Conservation (phyloP, 2,329 filamentous ascomycete genomes). For the Penicillium verrucosum region DNA sequence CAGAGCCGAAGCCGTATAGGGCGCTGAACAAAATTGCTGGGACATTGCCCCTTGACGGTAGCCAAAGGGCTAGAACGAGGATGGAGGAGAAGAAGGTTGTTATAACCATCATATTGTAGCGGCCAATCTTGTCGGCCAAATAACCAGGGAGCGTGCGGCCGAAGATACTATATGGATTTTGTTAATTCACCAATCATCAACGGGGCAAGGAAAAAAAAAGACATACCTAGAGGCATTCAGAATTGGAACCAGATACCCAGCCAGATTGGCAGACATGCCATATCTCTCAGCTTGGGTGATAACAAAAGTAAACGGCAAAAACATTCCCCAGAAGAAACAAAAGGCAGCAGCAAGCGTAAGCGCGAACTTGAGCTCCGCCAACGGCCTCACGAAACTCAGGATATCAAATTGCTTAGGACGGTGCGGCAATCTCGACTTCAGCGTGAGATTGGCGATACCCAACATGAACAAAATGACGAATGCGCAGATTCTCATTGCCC, state of each 20-base stretch:
- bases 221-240: slow-evolving; percentile 49
- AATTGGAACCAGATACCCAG: slow-evolving; percentile 53
- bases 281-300: slow-evolving; percentile 46
- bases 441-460: slow-evolving; percentile 51
- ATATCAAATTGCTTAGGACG: slow-evolving; percentile 24
- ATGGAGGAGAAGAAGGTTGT: slow-evolving; percentile 38
- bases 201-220: background rate
- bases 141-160: slow-evolving; percentile 34
- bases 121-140: slow-evolving; percentile 30
- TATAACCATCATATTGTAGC: slow-evolving; percentile 47
- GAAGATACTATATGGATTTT: slow-evolving; percentile 25
- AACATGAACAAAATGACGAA: slow-evolving; percentile 61
- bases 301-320: slow-evolving; percentile 55
- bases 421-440: slow-evolving; percentile 46
- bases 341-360: slow-evolving; percentile 22
- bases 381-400: slow-evolving; percentile 21
- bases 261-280: slow-evolving; percentile 51
- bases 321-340: slow-evolving; percentile 58
- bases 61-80: slow-evolving; percentile 52
- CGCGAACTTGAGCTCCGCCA: slow-evolving; percentile 23
- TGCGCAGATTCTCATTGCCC: slow-evolving; percentile 56
- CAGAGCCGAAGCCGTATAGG: slow-evolving; percentile 68
- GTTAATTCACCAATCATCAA: background rate
- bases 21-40: slow-evolving; percentile 62
- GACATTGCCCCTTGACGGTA: slow-evolving; percentile 52